Base-by-base conservation (phyloP, 176 grass and related monocot genomes). In the Typha latifolia region DNA sequence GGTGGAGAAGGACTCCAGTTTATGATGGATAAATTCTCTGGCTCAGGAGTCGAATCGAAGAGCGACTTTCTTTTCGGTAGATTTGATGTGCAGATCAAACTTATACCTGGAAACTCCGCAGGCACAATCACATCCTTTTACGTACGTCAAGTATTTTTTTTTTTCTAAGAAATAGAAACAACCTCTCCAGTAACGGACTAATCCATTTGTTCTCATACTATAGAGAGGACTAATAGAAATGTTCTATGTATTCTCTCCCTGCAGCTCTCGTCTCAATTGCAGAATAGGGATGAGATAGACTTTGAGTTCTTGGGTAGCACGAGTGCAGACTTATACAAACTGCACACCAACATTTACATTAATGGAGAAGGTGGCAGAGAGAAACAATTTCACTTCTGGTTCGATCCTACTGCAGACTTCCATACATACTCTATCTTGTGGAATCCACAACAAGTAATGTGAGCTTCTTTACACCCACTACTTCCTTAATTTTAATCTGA, bases 281-380 rank as follows among this genome's bases (percentile, higher is more conserved):
- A 49, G 7, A 34, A 62, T 27, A 63, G 57, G 15, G 71, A 81
- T 14, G 78, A 81, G 49, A 47, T 72, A n/a, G 64, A 81, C 62
- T 81, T 81, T 48, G 78, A 81, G 78, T 69, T 81, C n/a, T 64
- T 81, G 50, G 78, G 71, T 62, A 63, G 32, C 49, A 69, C 3
- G 18, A 69, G 18, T 16, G 48, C 56, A 16, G 32, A 62, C 5
- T 15, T 49, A 19, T 74, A 74, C 26, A 69, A 22, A 43, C 47
- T 81, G 4, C 64, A 81, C 49, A 81, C 71, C 14, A 81, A 81
- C 34, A 37, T 75, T 20, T 73, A 67, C 55, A 69, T 70, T 12
- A 62, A 47, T 63, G 78, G 71, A 52, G 52, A 52, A 29, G 78
- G 78, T 43, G 19, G 24, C 43, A 61, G 78, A 63, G 78, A 74